Evolutionary conservation across 1,284 basidiomycete species (phyloP).

Genomic region (Puccinia coronata): DNA sequence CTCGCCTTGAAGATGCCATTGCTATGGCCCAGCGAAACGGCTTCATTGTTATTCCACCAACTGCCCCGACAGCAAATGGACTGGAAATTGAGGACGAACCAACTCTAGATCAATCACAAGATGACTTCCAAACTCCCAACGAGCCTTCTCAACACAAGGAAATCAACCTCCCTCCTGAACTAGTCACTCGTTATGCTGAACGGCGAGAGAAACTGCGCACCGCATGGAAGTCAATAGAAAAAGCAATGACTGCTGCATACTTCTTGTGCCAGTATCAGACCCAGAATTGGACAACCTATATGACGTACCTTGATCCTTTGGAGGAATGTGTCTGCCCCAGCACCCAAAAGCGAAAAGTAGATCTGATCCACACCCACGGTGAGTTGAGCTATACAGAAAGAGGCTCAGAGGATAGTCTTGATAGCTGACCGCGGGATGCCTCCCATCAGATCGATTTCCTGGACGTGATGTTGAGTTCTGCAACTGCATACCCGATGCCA

Average conservation of each 20-base stretch:
- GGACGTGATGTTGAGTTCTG: not conserved
- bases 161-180: not conserved
- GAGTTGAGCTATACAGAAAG: no score
- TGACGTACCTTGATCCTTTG: not conserved
- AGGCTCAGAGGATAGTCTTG: not conserved
- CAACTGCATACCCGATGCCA: not conserved
- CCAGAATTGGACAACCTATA: not conserved
- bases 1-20: no score
- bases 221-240: not conserved
- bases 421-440: not conserved
- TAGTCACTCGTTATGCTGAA: not conserved
- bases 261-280: not conserved
- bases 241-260: not conserved
- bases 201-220: not conserved
- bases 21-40: no score
- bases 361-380: slow-evolving; percentile 15
- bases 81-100: no score
- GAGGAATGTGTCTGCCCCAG: not conserved
- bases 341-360: not conserved
- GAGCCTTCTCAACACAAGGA: not conserved
- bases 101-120: no score
- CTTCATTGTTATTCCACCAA: no score
- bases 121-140: no score
- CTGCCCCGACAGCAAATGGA: no score
- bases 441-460: not conserved